Evolutionary conservation across 176 grass and related monocot species (phyloP), one percentile per base, ranked within the genome.

Genomic region (Phragmites australis): DNA sequence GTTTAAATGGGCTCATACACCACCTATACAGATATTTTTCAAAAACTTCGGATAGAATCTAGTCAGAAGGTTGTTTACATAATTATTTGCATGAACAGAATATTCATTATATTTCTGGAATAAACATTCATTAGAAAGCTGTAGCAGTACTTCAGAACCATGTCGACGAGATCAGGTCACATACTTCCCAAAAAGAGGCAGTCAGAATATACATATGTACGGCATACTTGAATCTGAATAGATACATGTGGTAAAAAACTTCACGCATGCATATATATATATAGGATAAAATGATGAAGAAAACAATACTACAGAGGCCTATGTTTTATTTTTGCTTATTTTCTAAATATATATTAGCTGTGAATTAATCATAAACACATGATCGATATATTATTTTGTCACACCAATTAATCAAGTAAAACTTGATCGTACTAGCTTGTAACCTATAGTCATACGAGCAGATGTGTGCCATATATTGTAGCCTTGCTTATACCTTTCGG

Each of bases 371-470:
- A 70, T 22, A 52, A 29, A 12, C 23, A 78, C 44, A 71, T 22
- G n/a, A n/a, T n/a, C 22, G 3, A 18, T 40, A 42, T 60, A 68
- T 84, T 43, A 49, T 29, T 45, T 41, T 55, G 60, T 39, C 70
- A 46, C 52, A 66, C 27, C 51, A 81, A 68, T 59, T 27, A 69
- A 58, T 46, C 18, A 47, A 57, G n/a, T 40, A 67, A 74, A 57
- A 23, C 62, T 26, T 67, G 21, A 67, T 49, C 55, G 3, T 47
- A n/a, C n/a, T n/a, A n/a, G 52, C 40, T 55, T 54, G 51, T 86
- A 81, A 80, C 21, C 78, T 81, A 12, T 74, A 81, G 73, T 52
- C 18, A 79, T 29, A 47, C 62, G 32, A 26, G 8, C 14, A 26
- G 37, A 42, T 49, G 41, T 26, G 34, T 39, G 30, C 57, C 77